A percentile compares a stretch with the other conserved stretches of the same genome.
These are phyloP conservation scores for Neurospora tetraspora DNA, from an alignment of 495 filamentous ascomycete species.

Conservation along the genomic window DNA sequence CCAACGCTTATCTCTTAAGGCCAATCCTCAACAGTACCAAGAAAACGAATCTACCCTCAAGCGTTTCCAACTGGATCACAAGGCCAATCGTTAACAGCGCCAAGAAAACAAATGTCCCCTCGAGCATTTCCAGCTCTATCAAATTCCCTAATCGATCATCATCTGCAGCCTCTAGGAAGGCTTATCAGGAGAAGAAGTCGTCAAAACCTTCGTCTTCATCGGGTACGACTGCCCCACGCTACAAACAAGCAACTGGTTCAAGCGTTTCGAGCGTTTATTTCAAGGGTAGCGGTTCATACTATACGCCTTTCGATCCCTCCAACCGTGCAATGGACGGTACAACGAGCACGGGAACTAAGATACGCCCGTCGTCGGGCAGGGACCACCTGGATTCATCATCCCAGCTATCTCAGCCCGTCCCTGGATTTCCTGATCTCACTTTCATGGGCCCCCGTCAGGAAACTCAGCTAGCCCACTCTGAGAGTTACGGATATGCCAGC, in stretches of 20 bases:
- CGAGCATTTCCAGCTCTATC: not conserved
- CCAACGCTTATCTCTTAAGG: not conserved
- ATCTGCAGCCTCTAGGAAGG: not conserved
- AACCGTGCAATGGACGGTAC: not conserved
- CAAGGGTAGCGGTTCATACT: not conserved
- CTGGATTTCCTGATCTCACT: not conserved
- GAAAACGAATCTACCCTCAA: not conserved
- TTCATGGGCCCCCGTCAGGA: not conserved
- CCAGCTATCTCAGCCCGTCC: not conserved
- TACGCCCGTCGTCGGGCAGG: not conserved
- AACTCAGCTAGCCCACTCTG: not conserved
- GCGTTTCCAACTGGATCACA: not conserved
- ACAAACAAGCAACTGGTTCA: not conserved
- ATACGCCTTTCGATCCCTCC: not conserved
- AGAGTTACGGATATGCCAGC: not conserved
- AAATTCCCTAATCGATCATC: not conserved
- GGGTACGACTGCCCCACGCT: not conserved
- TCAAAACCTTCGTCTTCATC: not conserved
- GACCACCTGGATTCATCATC: not conserved
- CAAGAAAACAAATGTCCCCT: not conserved
- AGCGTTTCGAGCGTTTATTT: not conserved
- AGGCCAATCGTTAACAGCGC: not conserved
- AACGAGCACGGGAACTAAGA: not conserved
- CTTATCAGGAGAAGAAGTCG: not conserved
- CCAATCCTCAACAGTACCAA: not conserved